Evolutionary conservation across 2,329 filamentous ascomycete species (phyloP), one percentile per base, ranked within the genome.

Genomic region (Fonsecaea pedrosoi): DNA sequence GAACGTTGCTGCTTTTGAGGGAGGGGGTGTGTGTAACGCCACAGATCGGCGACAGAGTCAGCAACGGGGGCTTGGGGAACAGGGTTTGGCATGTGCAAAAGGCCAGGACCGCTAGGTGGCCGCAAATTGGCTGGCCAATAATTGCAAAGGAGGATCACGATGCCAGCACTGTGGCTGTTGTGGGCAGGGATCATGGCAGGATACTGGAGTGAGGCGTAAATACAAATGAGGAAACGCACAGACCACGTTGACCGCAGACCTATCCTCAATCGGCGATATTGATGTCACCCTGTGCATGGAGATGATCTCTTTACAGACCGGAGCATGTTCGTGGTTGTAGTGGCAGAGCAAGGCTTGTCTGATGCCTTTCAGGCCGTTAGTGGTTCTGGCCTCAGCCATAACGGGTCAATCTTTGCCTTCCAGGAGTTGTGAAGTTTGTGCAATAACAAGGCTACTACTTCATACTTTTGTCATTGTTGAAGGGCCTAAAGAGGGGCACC

Each of bases 1-100:
- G 56, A 32, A 45, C 60, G 62, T 65, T 54, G 71, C 71, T 71
- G 71, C 71, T 72, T 71, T 71, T 64, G 57, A 60, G 32, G 56
- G 35, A 54, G 25, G n/a, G n/a, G 48, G 25, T 32, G 62, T 12
- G 21, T 34, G 4, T 18, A 35, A 60, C 58, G 60, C 55, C 58
- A 61, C 62, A 67, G 60, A 60, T 58, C 38, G 40, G 53, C 37
- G 35, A 21, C 35, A 54, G 37, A 50, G 35, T 30, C 32, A n/a
- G 60, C 53, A 34, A 21, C 48, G 50, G 38, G 38, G 60, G 30
- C 30, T 32, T 4, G 30, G 30, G 30, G 30, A 32, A 32, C 37
- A 45, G 60, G 60, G 3, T 30, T 12, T 3, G 25, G 21, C 12
- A 8, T 34, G 25, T 21, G 2, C 37, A 15, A 4, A 42, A 42